phyloP scores from a whole-genome alignment of 108 stramenopile species.

The Conticribra weissflogii region DNA sequence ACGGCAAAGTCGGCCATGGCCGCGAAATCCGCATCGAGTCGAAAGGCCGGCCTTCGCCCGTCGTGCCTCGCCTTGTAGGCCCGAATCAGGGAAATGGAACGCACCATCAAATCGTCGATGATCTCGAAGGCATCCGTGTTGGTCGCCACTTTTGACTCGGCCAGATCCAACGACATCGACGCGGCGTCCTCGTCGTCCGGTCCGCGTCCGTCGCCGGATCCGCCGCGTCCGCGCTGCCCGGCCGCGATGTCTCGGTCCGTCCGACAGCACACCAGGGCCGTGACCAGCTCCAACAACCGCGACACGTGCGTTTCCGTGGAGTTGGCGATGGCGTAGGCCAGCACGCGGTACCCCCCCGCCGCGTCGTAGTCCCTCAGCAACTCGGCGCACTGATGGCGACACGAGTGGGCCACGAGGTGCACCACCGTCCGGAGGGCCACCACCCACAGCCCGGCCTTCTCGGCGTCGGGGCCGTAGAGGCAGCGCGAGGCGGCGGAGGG shows the following conservation, averaged over 20 bases:
- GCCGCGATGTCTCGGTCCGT: constrained; percentile 14
- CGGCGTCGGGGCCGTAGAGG: constrained; percentile 83
- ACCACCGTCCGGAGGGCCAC: constrained; percentile 84
- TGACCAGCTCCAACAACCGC: constrained; percentile 79
- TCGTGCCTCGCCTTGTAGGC: constrained; percentile 57
- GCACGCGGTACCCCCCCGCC: constrained; percentile 88
- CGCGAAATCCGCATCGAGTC: constrained; percentile 5
- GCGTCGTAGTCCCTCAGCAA: constrained; percentile 88
- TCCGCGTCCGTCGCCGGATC: neutral
- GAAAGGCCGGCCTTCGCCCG: constrained; percentile 54
- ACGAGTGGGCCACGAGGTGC: constrained; percentile 72
- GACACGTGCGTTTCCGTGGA: constrained; percentile 70
- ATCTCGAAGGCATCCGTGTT: constrained; percentile 79
- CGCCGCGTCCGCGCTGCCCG: neutral
- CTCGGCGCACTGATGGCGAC: constrained; percentile 70
- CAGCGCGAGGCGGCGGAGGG: constrained; percentile 33
- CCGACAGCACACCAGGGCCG: constrained; percentile 67
- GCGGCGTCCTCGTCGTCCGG: too few species aligned
- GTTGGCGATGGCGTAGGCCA: constrained; percentile 74
- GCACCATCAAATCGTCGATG: constrained; percentile 79
- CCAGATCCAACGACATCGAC: constrained; percentile 36
- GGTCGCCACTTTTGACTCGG: constrained; percentile 55
- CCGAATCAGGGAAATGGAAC: constrained; percentile 64
- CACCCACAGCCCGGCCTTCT: constrained; percentile 85
- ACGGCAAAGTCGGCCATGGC: constrained; percentile 63